Conservation (phyloP, 345 rosid genomes). For the Combretum micranthum region DNA sequence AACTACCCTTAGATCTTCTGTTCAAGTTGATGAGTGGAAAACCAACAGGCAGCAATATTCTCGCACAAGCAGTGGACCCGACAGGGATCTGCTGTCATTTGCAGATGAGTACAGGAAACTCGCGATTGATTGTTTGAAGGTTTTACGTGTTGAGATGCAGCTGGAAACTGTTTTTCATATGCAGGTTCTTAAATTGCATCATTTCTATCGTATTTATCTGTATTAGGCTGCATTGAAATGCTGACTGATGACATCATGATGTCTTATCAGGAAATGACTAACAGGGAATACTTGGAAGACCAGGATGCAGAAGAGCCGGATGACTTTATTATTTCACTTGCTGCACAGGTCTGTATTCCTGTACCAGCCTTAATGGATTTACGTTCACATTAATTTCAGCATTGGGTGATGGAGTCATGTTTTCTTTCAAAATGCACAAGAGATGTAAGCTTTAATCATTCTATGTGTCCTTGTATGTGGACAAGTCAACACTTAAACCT, state of each 20-base stretch:
- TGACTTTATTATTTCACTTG: conserved; percentile 82
- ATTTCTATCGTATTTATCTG: background rate
- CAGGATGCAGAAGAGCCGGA: conserved; percentile 98
- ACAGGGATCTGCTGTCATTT: conserved; percentile 63
- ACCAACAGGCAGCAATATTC: conserved; percentile 17
- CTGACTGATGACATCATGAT: background rate
- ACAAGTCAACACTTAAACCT: too few species aligned
- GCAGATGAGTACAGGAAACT: conserved; percentile 91
- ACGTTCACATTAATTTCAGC: too few species aligned
- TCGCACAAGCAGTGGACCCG: conserved; percentile 29
- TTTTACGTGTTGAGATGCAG: conserved; percentile 97
- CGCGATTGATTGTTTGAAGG: conserved; percentile 93
- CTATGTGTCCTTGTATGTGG: too few species aligned
- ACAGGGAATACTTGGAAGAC: conserved; percentile 85
- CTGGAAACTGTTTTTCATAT: conserved; percentile 86
- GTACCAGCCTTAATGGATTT: background rate
- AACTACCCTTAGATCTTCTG: conserved; percentile 41
- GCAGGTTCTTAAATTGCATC: conserved; percentile 52
- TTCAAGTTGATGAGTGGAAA: conserved; percentile 48
- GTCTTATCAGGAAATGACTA: conserved; percentile 70
- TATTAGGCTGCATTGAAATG: background rate
- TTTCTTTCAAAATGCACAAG: too few species aligned
- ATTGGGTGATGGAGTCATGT: too few species aligned
- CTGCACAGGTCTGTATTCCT: conserved; percentile 61
- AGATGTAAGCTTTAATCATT: too few species aligned